A percentile compares a stretch with the other conserved stretches of the same genome.
Evolutionary conservation across 805 yeast species (phyloP).

Genomic region (Zygoascus ofunaensis): DNA sequence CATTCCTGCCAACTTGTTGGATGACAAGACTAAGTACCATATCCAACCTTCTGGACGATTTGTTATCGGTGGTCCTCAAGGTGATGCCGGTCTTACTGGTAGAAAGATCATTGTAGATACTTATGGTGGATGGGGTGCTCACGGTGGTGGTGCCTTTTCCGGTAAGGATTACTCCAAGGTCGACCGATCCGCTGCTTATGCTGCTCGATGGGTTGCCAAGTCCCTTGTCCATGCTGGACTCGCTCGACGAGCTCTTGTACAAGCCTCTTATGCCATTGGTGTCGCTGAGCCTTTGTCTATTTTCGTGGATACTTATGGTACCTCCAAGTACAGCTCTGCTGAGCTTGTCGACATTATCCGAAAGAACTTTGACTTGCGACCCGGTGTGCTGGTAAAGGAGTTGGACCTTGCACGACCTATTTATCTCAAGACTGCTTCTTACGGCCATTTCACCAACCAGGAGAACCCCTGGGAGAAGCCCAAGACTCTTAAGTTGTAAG

Average conservation of each 20-base stretch:
- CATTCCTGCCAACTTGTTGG: conserved; percentile 81
- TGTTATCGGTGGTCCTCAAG: conserved; percentile 99
- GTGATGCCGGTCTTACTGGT: conserved; percentile 99
- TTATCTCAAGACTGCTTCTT: conserved; percentile 97
- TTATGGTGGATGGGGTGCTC: conserved; percentile 99
- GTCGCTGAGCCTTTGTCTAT: conserved; percentile 98
- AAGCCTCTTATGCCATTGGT: conserved; percentile 99
- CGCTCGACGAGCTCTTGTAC: conserved; percentile 95
- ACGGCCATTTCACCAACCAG: conserved; percentile 99
- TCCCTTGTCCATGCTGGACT: conserved; percentile 90
- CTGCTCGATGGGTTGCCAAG: conserved; percentile 99
- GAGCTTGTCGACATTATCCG: conserved; percentile 87
- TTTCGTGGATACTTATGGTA: conserved; percentile 97
- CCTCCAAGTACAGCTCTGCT: conserved; percentile 79
- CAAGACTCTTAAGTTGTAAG: conserved; percentile 37
- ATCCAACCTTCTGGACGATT: conserved; percentile 99
- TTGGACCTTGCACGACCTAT: conserved; percentile 98
- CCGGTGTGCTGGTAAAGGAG: conserved; percentile 96
- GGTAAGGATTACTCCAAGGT: conserved; percentile 99
- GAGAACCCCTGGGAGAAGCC: conserved; percentile 98
- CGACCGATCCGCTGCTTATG: conserved; percentile 99
- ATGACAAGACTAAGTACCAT: conserved; percentile 93
- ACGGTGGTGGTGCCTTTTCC: conserved; percentile 99
- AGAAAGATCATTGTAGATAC: conserved; percentile 99
- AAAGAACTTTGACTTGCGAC: conserved; percentile 97